Evolutionary conservation across 805 yeast species (phyloP).

Genomic region (Teunomyces funiuensis): DNA sequence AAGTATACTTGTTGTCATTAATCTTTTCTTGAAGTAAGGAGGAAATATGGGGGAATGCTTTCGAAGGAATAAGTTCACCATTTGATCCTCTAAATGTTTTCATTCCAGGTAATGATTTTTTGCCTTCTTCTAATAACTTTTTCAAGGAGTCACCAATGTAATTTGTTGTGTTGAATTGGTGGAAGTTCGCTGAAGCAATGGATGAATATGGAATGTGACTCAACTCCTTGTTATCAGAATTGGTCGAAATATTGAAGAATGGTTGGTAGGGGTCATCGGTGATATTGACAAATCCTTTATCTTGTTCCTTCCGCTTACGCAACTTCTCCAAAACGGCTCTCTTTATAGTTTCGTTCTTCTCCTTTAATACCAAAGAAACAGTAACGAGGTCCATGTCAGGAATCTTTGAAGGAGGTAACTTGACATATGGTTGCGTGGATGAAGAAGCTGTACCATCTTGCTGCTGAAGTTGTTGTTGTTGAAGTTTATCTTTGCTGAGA

Average conservation of each 20-base stretch:
- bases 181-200: constrained; percentile 62
- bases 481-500: constrained; percentile 6
- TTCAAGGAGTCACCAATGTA: constrained; percentile 44
- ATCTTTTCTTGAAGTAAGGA: constrained; percentile 32
- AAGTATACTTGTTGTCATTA: constrained; percentile 19
- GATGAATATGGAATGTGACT: constrained; percentile 79
- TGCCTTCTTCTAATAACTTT: constrained; percentile 45
- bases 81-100: constrained; percentile 48
- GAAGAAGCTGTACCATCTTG: constrained; percentile 15
- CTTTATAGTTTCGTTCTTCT: constrained; percentile 74
- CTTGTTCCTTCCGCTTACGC: constrained; percentile 66
- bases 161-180: constrained; percentile 62
- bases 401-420: constrained; percentile 83
- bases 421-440: constrained; percentile 74
- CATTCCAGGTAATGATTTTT: constrained; percentile 44
- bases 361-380: constrained; percentile 69
- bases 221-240: constrained; percentile 51
- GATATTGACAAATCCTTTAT: constrained; percentile 75
- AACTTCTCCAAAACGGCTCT: constrained; percentile 85
- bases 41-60: constrained; percentile 50
- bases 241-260: constrained; percentile 62
- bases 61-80: constrained; percentile 50
- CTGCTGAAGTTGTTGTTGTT: constrained; percentile 11
- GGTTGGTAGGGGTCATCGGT: constrained; percentile 89
- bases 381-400: constrained; percentile 91